Evolutionary conservation across 1,284 basidiomycete genomes (phyloP), one percentile per base, ranked within the genome.

Genomic region (Heterobasidion parviporum): DNA sequence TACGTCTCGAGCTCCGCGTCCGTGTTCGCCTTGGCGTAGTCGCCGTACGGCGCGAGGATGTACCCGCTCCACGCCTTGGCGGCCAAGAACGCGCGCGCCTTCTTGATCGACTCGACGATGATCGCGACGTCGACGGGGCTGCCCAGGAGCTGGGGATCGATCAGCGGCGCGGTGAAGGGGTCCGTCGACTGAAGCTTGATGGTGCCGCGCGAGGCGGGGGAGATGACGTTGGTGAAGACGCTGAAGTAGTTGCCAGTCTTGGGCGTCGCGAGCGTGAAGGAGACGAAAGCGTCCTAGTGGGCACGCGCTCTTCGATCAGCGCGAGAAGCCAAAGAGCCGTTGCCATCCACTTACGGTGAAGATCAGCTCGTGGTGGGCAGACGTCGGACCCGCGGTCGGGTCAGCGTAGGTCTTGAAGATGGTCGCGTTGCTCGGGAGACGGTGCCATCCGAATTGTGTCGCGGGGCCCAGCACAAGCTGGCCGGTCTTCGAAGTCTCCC

Each of bases 341-440:
- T 47, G 35, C n/a, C 33, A 45, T 41, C 16, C 18, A 47, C 52
- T 47, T 38, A 61, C 57, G 26, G 56, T 50, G 33, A 60, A 54
- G 33, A 63, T 50, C 8, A 56, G 45, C 32, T 59, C 57, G 20
- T 54, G 56, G 52, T 59, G 57, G 10, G 48, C 55, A 15, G 62
- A 60, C 6, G 59, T 60, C 1, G 66, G 67, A 1, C 74, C 74
- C 10, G 71, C 63, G 35, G 73, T 63, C 8, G 74, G 72, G 57
- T 77, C 74, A 7, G 50, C 48, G 16, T 60, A 54, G 2, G 53
- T 59, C 2, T 63, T 43, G 55, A 74, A 67, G 8, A 71, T 64
- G 1, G 65, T 54, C 1, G 70, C 62, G 54, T 71, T 64, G 3
- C 56, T 44, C 8, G 69, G 65, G 20, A 75, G 47, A 36, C 73